These are phyloP conservation scores for Cyanidioschyzon merolae DNA, from an alignment of 23 red algal genomes.

Conservation along the genomic window DNA sequence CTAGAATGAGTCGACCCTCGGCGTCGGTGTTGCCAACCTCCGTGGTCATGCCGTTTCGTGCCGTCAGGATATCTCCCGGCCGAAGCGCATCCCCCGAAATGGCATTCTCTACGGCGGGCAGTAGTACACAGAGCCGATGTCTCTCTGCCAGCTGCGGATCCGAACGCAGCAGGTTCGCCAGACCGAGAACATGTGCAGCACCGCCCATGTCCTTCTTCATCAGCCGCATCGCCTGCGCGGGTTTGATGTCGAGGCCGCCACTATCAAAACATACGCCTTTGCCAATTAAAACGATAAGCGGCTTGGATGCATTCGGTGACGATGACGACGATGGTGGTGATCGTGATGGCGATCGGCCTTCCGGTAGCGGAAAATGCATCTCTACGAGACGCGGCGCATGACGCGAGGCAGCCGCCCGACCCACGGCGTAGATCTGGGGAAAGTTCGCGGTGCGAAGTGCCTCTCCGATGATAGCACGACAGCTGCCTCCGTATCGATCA, in stretches of 20 bases:
- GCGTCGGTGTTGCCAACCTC: constrained; percentile 84
- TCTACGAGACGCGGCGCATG: constrained; percentile 62
- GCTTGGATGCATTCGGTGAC: neutral
- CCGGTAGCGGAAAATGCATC: constrained; percentile 36
- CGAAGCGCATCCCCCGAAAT: constrained; percentile 58
- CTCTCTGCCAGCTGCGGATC: constrained; percentile 23
- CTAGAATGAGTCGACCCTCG: constrained; percentile 85
- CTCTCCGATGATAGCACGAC: constrained; percentile 44
- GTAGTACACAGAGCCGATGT: constrained; percentile 50
- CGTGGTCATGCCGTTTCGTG: constrained; percentile 68
- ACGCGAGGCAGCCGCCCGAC: constrained; percentile 39
- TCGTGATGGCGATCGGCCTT: neutral
- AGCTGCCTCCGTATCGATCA: constrained; percentile 30
- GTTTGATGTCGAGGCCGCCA: constrained; percentile 77
- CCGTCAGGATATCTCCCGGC: constrained; percentile 68
- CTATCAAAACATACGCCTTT: constrained; percentile 91
- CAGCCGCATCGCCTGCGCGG: constrained; percentile 64
- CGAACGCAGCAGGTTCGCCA: constrained; percentile 80
- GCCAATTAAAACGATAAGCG: constrained; percentile 52
- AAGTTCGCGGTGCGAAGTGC: constrained; percentile 50
- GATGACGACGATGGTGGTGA: neutral
- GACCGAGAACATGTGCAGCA: constrained; percentile 66
- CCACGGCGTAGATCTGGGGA: constrained; percentile 85
- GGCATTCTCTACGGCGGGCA: constrained; percentile 83
- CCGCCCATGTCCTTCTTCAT: constrained; percentile 99